Percentiles rank a stretch among this genome's conserved stretches.
Conservation (phyloP, 2,329 filamentous ascomycete species). For the Penicillium sp. region DNA sequence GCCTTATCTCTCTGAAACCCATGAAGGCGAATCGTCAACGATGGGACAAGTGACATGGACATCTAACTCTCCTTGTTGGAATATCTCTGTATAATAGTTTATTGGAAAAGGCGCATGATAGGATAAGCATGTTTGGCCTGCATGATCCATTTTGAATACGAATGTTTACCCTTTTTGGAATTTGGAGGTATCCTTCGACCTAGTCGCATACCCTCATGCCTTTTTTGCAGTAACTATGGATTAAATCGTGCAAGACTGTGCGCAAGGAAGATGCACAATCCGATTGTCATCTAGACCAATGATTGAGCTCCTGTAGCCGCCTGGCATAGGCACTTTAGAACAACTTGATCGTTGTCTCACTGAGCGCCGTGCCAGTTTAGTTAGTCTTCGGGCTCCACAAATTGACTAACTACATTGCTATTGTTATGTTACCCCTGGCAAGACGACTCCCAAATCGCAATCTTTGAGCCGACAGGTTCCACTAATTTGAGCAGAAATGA, state of each 20-base stretch:
- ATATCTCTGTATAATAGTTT: conserved; percentile 33
- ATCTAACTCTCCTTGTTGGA: conserved; percentile 18
- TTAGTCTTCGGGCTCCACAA: not conserved
- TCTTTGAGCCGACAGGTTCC: not conserved
- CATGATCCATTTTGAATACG: conserved; percentile 28
- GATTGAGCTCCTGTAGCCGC: not conserved
- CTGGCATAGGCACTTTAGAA: not conserved
- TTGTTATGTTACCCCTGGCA: not conserved
- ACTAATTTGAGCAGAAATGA: not conserved
- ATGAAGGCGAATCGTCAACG: conserved; percentile 25
- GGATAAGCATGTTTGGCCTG: conserved; percentile 12
- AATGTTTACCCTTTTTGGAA: not conserved
- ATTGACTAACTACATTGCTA: not conserved
- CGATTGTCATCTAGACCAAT: not conserved
- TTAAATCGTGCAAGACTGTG: not conserved
- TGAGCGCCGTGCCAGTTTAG: not conserved
- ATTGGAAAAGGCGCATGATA: conserved; percentile 15
- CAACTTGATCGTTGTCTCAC: not conserved
- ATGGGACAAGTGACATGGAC: conserved; percentile 19
- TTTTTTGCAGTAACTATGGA: not conserved
- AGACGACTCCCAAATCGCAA: not conserved
- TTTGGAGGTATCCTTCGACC: not conserved
- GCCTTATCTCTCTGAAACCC: conserved; percentile 15
- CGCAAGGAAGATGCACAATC: not conserved
- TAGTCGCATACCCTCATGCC: not conserved